Evolutionary conservation across 495 filamentous ascomycete species (phyloP).

Genomic region (Penicillium simplicissimum): DNA sequence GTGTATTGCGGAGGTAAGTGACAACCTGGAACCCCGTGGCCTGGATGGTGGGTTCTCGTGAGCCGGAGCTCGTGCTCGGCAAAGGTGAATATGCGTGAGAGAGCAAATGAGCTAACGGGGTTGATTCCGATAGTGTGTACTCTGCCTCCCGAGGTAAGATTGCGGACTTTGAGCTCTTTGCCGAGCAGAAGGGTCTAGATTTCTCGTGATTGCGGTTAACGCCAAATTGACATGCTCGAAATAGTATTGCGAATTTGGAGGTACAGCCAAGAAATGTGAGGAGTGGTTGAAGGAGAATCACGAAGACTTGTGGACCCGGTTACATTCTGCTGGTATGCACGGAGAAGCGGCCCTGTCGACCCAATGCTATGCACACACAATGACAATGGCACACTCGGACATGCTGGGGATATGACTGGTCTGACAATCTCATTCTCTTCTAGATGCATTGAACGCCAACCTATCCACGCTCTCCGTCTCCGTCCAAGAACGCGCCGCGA

Average conservation of each 20-base stretch:
- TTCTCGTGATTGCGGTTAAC: background rate
- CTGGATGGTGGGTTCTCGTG: background rate
- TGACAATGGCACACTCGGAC: background rate
- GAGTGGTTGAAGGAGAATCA: conserved; percentile 86
- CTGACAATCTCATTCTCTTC: background rate
- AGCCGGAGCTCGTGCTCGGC: background rate
- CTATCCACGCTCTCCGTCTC: conserved; percentile 82
- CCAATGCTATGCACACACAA: background rate
- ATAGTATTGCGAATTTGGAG: conserved; percentile 98
- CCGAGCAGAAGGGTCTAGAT: background rate
- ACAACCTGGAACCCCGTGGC: conserved; percentile 9
- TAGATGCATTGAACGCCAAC: conserved; percentile 80
- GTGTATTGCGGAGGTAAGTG: conserved; percentile 79
- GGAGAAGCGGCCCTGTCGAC: background rate
- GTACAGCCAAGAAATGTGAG: conserved; percentile 95
- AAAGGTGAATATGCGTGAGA: background rate
- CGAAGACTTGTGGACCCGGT: conserved; percentile 65
- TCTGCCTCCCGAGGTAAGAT: conserved; percentile 85
- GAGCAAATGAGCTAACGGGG: conserved; percentile 19
- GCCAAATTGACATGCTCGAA: background rate
- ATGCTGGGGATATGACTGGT: background rate
- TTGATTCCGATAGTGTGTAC: conserved; percentile 68
- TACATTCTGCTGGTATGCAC: conserved; percentile 79
- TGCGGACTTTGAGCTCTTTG: background rate
- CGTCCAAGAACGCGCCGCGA: conserved; percentile 87